Conservation (phyloP, 2,329 filamentous ascomycete species). For the Tolypocladium endophyticum region DNA sequence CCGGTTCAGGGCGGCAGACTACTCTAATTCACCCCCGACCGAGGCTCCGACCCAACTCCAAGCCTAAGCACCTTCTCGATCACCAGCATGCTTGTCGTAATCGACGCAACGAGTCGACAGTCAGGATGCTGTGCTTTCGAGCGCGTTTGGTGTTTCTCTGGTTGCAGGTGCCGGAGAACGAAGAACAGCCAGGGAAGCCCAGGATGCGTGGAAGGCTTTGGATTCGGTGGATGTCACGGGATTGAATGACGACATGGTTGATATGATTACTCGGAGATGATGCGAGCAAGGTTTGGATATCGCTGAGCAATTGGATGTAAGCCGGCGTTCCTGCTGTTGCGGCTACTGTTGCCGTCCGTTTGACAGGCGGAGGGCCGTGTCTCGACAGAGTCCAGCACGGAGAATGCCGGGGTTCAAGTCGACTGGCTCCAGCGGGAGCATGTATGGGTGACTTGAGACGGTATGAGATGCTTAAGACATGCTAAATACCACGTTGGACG, state of each 20-base stretch:
- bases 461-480: background rate
- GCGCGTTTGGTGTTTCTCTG: background rate
- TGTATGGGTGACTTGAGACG: background rate
- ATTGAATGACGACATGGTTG: constrained; percentile 7
- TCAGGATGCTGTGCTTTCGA: background rate
- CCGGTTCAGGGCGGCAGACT: background rate
- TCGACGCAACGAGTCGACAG: background rate
- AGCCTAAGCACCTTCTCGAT: background rate
- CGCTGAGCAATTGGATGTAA: background rate
- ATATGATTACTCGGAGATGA: constrained; percentile 2
- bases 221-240: constrained; percentile 3
- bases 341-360: background rate
- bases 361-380: background rate
- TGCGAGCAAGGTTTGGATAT: background rate
- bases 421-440: background rate
- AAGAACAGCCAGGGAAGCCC: background rate
- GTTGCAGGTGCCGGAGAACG: background rate
- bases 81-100: background rate
- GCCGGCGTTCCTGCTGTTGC: background rate
- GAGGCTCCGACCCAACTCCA: background rate
- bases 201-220: background rate
- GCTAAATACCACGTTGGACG: background rate
- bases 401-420: background rate
- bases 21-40: background rate
- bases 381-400: background rate